A percentile compares a stretch with the other conserved stretches of the same genome.
phyloP scores from a whole-genome alignment of 495 filamentous ascomycete species.

The Aspergillus asperescens region DNA sequence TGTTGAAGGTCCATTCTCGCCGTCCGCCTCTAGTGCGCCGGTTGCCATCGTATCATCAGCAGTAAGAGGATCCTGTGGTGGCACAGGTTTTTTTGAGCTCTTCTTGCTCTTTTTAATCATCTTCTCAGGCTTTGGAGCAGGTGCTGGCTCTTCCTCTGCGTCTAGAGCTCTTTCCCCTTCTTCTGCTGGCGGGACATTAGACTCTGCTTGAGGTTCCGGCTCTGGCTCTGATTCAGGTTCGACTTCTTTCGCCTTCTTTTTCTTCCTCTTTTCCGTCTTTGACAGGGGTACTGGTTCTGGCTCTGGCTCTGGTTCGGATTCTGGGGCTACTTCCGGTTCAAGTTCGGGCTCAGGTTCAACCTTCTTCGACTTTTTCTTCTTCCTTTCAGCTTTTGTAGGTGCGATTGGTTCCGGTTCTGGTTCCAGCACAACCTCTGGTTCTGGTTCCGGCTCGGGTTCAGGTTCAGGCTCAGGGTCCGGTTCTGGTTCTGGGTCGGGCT shows the following conservation, averaged over 20 bases:
- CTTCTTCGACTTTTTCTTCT: slow-evolving; percentile 10
- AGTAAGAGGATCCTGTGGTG: slow-evolving; percentile 13
- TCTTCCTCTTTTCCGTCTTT: slow-evolving; percentile 10
- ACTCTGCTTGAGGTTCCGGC: slow-evolving; percentile 12
- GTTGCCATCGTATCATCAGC: slow-evolving; percentile 15
- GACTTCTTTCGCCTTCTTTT: slow-evolving; percentile 7
- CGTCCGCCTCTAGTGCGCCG: slow-evolving; percentile 19
- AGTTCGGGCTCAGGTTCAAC: slow-evolving; percentile 18
- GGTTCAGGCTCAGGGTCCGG: no score
- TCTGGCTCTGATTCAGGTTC: slow-evolving; percentile 9
- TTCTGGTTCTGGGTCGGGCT: no score
- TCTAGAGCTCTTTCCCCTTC: slow-evolving; percentile 7
- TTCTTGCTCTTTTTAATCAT: slow-evolving; percentile 21
- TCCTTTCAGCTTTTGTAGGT: slow-evolving; percentile 1
- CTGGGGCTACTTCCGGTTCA: slow-evolving; percentile 29
- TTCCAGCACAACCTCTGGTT: slow-evolving; percentile 6
- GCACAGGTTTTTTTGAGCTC: slow-evolving; percentile 5
- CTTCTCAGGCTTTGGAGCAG: slow-evolving; percentile 20
- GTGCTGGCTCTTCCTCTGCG: slow-evolving; percentile 5
- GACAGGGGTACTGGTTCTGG: slow-evolving; percentile 20
- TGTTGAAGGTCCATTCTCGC: slow-evolving; percentile 44
- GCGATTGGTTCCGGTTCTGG: slow-evolving; percentile 24
- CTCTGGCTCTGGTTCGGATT: slow-evolving; percentile 21
- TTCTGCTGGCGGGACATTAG: background rate
- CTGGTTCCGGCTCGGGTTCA: background rate